These are phyloP conservation scores for Groenewaldozyma tartarivorans DNA, from an alignment of 805 yeast genomes.

Conservation along the genomic window DNA sequence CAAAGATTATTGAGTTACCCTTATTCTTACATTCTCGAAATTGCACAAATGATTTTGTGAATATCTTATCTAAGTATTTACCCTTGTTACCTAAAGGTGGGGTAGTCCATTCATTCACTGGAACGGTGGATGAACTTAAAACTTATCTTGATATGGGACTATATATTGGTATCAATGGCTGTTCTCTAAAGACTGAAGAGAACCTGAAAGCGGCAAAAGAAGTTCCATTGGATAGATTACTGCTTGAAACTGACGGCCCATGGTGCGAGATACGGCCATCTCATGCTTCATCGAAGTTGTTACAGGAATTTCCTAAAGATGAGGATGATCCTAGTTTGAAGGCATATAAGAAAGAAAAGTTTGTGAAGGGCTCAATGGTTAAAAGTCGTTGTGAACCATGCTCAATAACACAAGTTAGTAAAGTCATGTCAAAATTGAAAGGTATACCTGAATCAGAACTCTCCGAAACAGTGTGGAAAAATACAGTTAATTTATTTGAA, in stretches of 20 bases:
- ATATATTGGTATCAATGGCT: conserved; percentile 82
- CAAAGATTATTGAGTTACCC: conserved; percentile 46
- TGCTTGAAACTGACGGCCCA: conserved; percentile 95
- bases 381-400: conserved; percentile 93
- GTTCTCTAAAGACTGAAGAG: conserved; percentile 74
- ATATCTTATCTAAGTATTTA: conserved; percentile 53
- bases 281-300: conserved; percentile 55
- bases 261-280: conserved; percentile 93
- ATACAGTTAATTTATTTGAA: conserved; percentile 41
- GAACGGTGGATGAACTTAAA: conserved; percentile 54
- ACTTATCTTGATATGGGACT: conserved; percentile 49
- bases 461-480: conserved; percentile 42
- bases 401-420: conserved; percentile 69
- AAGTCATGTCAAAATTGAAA: conserved; percentile 47
- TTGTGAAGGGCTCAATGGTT: conserved; percentile 38
- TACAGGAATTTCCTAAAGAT: conserved; percentile 27
- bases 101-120: conserved; percentile 96
- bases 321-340: conserved; percentile 43
- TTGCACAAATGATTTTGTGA: conserved; percentile 70
- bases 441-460: conserved; percentile 34
- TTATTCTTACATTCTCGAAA: conserved; percentile 85
- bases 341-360: conserved; percentile 56
- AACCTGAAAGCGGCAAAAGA: conserved; percentile 54
- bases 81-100: conserved; percentile 43
- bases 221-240: conserved; percentile 61